These are phyloP conservation scores for Reticulascus tulasneorum DNA, from an alignment of 2,329 filamentous ascomycete genomes.

Conservation along the genomic window DNA sequence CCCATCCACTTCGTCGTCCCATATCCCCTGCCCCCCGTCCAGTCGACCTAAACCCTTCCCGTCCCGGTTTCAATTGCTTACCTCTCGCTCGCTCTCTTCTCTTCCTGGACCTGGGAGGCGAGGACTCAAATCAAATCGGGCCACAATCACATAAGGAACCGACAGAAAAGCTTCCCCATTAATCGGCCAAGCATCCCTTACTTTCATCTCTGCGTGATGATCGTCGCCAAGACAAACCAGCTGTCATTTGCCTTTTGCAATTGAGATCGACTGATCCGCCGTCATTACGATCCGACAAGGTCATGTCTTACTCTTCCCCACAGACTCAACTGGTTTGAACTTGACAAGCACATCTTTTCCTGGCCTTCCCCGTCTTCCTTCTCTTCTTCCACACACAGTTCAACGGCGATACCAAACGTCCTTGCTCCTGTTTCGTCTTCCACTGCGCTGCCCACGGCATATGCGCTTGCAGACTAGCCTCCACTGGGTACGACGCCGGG, in stretches of 20 bases:
- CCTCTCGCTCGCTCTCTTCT: conserved; percentile 1
- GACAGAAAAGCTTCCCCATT: background rate
- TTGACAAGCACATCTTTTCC: conserved; percentile 9
- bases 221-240: conserved; percentile 14
- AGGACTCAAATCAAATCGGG: conserved; percentile 8
- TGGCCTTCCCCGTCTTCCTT: conserved; percentile 6
- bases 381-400: conserved; percentile 2
- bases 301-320: conserved; percentile 2
- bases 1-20: background rate
- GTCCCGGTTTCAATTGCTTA: no score
- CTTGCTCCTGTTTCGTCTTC: conserved; percentile 11
- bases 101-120: conserved; percentile 1
- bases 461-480: conserved; percentile 5
- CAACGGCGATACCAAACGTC: conserved; percentile 10
- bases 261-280: conserved; percentile 4
- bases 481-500: conserved; percentile 9
- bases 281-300: background rate
- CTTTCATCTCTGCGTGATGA: conserved; percentile 13
- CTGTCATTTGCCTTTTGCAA: conserved; percentile 15
- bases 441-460: conserved; percentile 11
- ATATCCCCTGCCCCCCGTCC: background rate
- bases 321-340: background rate
- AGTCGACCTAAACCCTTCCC: no score
- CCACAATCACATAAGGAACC: background rate
- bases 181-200: conserved; percentile 4